Evolutionary conservation across 1,284 basidiomycete species (phyloP).

Genomic region (Mycosarcoma mackinlayi): DNA sequence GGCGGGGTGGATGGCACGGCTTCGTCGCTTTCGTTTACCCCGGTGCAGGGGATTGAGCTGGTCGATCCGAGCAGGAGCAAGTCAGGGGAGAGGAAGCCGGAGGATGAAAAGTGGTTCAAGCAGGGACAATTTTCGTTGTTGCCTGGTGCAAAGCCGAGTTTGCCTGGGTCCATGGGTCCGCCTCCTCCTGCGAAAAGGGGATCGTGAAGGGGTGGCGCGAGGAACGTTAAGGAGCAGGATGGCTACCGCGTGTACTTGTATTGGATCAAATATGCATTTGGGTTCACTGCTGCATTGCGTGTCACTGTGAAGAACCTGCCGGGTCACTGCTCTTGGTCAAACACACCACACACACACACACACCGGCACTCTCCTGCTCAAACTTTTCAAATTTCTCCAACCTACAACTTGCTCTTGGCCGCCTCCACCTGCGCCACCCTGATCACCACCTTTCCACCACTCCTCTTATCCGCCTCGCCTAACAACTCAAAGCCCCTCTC

Average conservation of each 20-base stretch:
- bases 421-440: slow-evolving; percentile 13
- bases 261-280: not conserved
- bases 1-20: slow-evolving; percentile 75
- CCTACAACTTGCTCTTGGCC: slow-evolving; percentile 33
- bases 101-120: slow-evolving; percentile 69
- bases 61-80: slow-evolving; percentile 68
- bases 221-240: no score
- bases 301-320: no score
- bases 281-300: no score
- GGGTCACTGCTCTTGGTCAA: no score
- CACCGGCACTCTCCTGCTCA: not conserved
- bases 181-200: slow-evolving; percentile 12
- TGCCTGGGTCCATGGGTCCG: slow-evolving; percentile 39
- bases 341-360: not conserved
- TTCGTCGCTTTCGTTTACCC: slow-evolving; percentile 92
- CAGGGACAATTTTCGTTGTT: slow-evolving; percentile 67
- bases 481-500: slow-evolving; percentile 77
- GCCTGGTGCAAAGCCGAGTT: slow-evolving; percentile 32
- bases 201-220: slow-evolving; percentile 9
- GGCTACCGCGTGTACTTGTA: slow-evolving; percentile 42
- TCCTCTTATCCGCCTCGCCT: slow-evolving; percentile 58
- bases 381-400: not conserved
- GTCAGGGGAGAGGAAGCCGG: slow-evolving; percentile 52
- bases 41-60: slow-evolving; percentile 79
- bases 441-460: slow-evolving; percentile 63